Base-by-base conservation (phyloP, 2,329 filamentous ascomycete species). In the Nigrospora osmanthi region DNA sequence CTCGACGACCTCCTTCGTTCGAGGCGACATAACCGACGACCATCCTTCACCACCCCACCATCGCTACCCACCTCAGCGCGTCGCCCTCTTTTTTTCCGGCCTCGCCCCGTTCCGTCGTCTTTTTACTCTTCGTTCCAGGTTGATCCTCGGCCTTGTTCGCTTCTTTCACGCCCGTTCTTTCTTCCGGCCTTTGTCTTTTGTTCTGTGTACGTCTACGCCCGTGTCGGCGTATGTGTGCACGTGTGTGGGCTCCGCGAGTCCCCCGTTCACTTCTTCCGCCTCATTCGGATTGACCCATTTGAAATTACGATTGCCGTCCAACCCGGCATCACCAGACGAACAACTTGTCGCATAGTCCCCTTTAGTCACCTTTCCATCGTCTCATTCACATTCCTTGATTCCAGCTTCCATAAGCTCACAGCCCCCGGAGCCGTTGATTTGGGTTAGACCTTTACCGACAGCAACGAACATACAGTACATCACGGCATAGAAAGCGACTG, bases 111-210 rank as follows among this genome's bases (percentile, higher is more conserved):
- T 38, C 36, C 38, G 6, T 38, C 23, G 41, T 38, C 31, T 41
- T 44, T 38, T 39, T 28, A 28, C 23, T 17, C 28, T 48, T 47
- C 47, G 41, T 49, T 49, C 47, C 47, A 49, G 47, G 47, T 49
- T 49, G 47, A 49, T 35, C 47, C 47, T 49, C 47, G 47, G 47
- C 47, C 47, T 42, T 31, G 19, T 42, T 42, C 33, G 33, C 33
- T 23, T 23, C 35, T 42, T 23, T 30, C 35, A 33, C 7, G 31
- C 34, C 19, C 33, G 12, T 19, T 17, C 17, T 17, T 16, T 28
- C 32, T 40, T 36, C 14, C 15, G 10, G 16, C 15, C 39, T 41
- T 41, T 41, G 31, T 32, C 34, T 16, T 19, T 41, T n/a, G 9
- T 15, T 11, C 15, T 40, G n/a, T 40, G 6, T 15, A 19, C 30